Evolutionary conservation across 1,284 basidiomycete genomes (phyloP).

Genomic region (Pseudozyma thailandica): DNA sequence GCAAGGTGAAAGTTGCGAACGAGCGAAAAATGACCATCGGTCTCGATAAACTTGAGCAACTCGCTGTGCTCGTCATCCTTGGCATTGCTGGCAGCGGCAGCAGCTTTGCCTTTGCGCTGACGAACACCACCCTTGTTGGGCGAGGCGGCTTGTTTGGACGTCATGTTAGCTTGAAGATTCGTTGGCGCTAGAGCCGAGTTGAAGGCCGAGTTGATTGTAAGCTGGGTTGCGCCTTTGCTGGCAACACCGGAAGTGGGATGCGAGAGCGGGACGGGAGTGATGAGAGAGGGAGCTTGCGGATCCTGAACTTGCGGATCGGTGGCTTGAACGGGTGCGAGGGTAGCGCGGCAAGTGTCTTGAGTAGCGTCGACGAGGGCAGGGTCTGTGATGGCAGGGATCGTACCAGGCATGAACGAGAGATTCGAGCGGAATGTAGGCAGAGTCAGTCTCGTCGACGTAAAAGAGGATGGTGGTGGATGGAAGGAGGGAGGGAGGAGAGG

Average conservation of each 20-base stretch:
- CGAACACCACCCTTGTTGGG: constrained; percentile 3
- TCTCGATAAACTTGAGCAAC: constrained; percentile 64
- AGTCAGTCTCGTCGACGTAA: too few species aligned
- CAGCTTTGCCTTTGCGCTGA: constrained; percentile 31
- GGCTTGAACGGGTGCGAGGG: constrained; percentile 15
- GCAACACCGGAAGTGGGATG: constrained; percentile 43
- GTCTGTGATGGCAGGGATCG: constrained; percentile 50
- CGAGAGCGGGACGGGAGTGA: constrained; percentile 25
- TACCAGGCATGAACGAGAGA: constrained; percentile 41
- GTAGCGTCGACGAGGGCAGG: constrained; percentile 41
- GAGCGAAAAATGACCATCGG: constrained; percentile 65
- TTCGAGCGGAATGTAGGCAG: too few species aligned
- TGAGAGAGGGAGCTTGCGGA: constrained; percentile 33
- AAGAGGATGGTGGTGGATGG: constrained; percentile 2
- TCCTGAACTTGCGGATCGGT: constrained; percentile 26
- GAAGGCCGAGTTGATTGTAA: constrained; percentile 24
- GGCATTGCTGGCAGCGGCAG: background rate
- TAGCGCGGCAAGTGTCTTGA: constrained; percentile 20
- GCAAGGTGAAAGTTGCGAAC: constrained; percentile 92
- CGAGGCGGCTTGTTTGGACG: constrained; percentile 35
- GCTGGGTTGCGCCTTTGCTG: constrained; percentile 39
- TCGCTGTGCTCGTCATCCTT: constrained; percentile 13
- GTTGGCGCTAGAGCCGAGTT: constrained; percentile 35
- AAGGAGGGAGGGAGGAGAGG: constrained; percentile 3
- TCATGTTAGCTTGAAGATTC: constrained; percentile 50